These are phyloP conservation scores for Hypoxylon fragiforme DNA, from an alignment of 495 filamentous ascomycete species.

Conservation along the genomic window DNA sequence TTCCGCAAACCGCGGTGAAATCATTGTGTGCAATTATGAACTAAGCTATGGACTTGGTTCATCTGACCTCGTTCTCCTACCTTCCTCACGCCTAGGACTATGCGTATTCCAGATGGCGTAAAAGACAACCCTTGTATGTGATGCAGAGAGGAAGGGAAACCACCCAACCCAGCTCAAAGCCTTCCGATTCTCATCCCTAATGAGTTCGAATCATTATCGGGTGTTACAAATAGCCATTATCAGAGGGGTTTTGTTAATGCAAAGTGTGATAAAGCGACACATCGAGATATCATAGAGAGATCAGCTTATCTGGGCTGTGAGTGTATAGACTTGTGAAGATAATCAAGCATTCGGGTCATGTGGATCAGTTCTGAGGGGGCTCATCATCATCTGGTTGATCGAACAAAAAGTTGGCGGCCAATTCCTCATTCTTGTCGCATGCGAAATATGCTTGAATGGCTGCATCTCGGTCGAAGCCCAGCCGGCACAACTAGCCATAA, in stretches of 20 bases:
- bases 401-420: constrained; percentile 96
- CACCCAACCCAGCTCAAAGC: not conserved
- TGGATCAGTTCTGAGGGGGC: constrained; percentile 36
- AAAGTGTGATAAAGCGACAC: constrained; percentile 1
- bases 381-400: constrained; percentile 92
- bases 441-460: constrained; percentile 99
- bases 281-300: constrained; percentile 26
- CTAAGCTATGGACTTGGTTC: constrained; percentile 24
- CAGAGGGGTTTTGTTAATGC: constrained; percentile 13
- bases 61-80: constrained; percentile 13
- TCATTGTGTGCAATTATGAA: constrained; percentile 23
- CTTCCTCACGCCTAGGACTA: constrained; percentile 1
- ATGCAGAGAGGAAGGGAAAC: not conserved
- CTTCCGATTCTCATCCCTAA: not conserved
- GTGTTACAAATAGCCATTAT: constrained; percentile 23
- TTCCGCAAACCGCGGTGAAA: constrained; percentile 1
- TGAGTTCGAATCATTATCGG: constrained; percentile 13
- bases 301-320: constrained; percentile 6
- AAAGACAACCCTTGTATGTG: not conserved
- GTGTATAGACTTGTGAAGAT: constrained; percentile 6
- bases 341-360: not conserved
- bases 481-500: constrained; percentile 71
- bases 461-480: constrained; percentile 89
- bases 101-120: constrained; percentile 1
- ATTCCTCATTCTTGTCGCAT: constrained; percentile 98